Evolutionary conservation across 257 asterid species (phyloP).

Genomic region (Osmanthus fragrans): DNA sequence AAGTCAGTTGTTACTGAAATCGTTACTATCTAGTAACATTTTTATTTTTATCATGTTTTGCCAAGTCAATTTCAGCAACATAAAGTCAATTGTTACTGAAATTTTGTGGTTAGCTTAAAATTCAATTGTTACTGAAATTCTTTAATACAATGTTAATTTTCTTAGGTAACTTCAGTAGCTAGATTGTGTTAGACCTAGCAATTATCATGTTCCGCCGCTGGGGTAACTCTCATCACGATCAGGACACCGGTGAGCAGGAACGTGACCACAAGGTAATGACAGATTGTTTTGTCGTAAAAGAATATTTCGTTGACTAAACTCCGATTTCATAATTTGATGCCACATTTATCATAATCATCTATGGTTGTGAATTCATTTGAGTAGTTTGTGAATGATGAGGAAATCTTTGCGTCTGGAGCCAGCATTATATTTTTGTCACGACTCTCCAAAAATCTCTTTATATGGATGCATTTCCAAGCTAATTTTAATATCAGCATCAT

Average conservation of each 20-base stretch:
- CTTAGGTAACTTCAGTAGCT: constrained; percentile 22
- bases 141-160: background rate
- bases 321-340: background rate
- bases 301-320: background rate
- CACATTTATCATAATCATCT: background rate
- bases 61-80: no score
- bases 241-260: constrained; percentile 53
- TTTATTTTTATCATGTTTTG: no score
- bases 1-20: background rate
- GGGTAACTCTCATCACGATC: constrained; percentile 49
- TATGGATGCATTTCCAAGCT: background rate
- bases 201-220: constrained; percentile 62
- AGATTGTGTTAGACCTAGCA: constrained; percentile 15
- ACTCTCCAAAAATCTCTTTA: background rate
- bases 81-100: background rate
- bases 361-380: background rate
- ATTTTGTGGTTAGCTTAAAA: no score
- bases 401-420: background rate
- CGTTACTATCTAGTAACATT: background rate
- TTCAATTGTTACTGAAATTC: background rate
- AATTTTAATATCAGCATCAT: background rate
- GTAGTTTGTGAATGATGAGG: background rate
- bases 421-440: background rate
- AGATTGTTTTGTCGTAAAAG: background rate
- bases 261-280: constrained; percentile 60